phyloP scores from a whole-genome alignment of 257 asterid species.

The Solanum tacnaense region DNA sequence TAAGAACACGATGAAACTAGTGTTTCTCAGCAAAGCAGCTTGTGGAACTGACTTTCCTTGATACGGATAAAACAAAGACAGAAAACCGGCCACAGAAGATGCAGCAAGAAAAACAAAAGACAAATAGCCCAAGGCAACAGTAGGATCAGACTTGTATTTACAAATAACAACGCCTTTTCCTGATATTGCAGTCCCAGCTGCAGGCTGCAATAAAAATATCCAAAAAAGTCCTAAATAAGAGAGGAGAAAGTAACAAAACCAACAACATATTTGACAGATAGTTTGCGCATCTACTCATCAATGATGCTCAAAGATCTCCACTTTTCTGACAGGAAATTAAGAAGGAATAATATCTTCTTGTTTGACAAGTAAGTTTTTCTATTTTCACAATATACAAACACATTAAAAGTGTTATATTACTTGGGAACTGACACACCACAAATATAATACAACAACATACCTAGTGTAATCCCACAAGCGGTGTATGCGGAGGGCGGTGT shows the following conservation, averaged over 20 bases:
- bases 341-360: neutral
- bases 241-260: neutral
- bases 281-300: neutral
- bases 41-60: constrained; percentile 70
- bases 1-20: constrained; percentile 45
- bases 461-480: neutral
- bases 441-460: neutral
- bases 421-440: neutral
- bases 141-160: constrained; percentile 67
- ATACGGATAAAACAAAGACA: constrained; percentile 63
- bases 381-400: neutral
- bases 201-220: constrained; percentile 39
- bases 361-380: neutral
- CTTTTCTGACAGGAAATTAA: neutral
- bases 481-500: neutral
- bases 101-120: constrained; percentile 55
- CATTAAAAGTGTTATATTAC: neutral
- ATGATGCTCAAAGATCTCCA: neutral
- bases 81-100: constrained; percentile 39
- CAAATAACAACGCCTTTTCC: constrained; percentile 53
- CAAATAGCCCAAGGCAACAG: constrained; percentile 54
- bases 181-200: constrained; percentile 48
- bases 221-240: neutral
- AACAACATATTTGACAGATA: neutral
- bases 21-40: constrained; percentile 50